These are phyloP conservation scores for Moricandia arvensis DNA, from an alignment of 345 rosid species.

Conservation along the genomic window DNA sequence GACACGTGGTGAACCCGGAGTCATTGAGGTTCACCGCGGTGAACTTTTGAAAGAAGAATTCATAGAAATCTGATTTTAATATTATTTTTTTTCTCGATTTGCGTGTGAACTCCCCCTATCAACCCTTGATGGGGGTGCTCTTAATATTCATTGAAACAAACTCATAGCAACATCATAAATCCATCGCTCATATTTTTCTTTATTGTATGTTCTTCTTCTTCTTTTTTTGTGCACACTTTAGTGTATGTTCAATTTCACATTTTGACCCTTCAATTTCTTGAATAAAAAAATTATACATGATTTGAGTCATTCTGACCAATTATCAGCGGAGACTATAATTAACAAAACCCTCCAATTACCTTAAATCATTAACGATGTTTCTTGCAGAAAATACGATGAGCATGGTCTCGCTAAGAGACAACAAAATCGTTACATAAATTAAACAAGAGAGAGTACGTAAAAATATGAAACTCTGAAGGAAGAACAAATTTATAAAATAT, in stretches of 20 bases:
- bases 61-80: too few species aligned
- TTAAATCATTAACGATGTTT: constrained; percentile 37
- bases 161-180: constrained; percentile 10
- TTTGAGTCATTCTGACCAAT: constrained; percentile 14
- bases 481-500: background rate
- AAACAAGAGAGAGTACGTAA: background rate
- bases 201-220: background rate
- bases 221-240: too few species aligned
- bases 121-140: too few species aligned
- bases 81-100: too few species aligned
- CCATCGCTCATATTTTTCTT: background rate
- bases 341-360: background rate
- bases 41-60: too few species aligned
- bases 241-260: too few species aligned
- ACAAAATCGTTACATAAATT: background rate
- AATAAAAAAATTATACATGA: background rate
- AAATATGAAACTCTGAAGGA: constrained; percentile 7
- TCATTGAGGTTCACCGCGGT: too few species aligned
- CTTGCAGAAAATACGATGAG: constrained; percentile 35
- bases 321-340: background rate
- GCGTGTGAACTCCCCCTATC: too few species aligned
- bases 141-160: background rate
- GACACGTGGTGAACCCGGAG: too few species aligned
- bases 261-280: background rate
- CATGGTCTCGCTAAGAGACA: constrained; percentile 29